Conservation (phyloP, 768 basidiomycete genomes). For the Rubroboletus pulcherrimus region DNA sequence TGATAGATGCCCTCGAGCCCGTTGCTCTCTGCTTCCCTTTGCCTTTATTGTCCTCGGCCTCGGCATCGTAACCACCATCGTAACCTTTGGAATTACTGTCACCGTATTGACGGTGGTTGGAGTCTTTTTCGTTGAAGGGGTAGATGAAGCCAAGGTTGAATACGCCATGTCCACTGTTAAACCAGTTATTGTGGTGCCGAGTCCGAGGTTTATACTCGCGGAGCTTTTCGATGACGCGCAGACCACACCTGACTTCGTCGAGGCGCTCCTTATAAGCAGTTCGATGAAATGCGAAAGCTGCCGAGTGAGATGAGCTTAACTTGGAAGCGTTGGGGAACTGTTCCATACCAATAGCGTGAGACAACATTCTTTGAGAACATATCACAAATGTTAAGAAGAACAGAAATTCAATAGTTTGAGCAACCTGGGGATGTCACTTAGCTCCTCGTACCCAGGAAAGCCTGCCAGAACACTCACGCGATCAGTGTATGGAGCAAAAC, state of each 20-base stretch:
- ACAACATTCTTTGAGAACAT: constrained; percentile 62
- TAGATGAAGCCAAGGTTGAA: constrained; percentile 32
- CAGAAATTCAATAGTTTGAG: constrained; percentile 63
- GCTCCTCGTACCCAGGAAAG: neutral
- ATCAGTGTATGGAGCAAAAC: constrained; percentile 58
- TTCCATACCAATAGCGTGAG: constrained; percentile 53
- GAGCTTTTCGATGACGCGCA: constrained; percentile 62
- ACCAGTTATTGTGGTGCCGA: constrained; percentile 30
- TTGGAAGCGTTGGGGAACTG: neutral
- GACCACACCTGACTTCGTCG: constrained; percentile 48
- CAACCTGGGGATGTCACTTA: constrained; percentile 37
- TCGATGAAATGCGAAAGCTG: constrained; percentile 73
- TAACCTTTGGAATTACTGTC: constrained; percentile 21
- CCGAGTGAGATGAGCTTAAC: neutral
- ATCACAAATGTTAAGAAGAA: constrained; percentile 71
- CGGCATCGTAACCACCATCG: constrained; percentile 32
- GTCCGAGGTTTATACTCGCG: constrained; percentile 55
- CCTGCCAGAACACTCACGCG: constrained; percentile 37
- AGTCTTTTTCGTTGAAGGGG: constrained; percentile 44
- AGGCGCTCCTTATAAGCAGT: constrained; percentile 74
- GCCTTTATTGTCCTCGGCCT: constrained; percentile 27
- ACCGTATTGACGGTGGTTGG: constrained; percentile 30
- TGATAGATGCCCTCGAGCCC: neutral
- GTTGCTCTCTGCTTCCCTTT: constrained; percentile 29
- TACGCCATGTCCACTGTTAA: constrained; percentile 41